phyloP scores from a whole-genome alignment of 2,329 filamentous ascomycete genomes.

The Purpureocillium lavendulum region DNA sequence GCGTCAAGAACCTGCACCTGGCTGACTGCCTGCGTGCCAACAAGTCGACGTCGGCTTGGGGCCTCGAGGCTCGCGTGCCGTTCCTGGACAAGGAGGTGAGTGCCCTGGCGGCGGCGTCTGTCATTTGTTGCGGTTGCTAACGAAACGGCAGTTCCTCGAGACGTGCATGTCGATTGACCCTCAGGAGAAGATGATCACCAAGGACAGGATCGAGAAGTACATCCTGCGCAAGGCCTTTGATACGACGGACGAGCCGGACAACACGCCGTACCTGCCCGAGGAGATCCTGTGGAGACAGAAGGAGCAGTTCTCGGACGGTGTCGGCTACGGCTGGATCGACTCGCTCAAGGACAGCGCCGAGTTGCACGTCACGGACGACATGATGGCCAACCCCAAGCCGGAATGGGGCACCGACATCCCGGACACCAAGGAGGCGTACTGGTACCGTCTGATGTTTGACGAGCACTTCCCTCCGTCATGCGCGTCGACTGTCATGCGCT shows the following conservation, averaged over 20 bases:
- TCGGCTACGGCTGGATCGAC: slow-evolving; percentile 99
- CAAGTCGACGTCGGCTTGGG: slow-evolving; percentile 98
- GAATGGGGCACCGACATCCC: slow-evolving; percentile 93
- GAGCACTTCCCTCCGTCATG: slow-evolving; percentile 94
- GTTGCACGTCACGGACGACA: slow-evolving; percentile 84
- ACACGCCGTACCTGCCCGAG: slow-evolving; percentile 83
- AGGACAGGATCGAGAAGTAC: slow-evolving; percentile 90
- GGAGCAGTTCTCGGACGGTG: slow-evolving; percentile 98
- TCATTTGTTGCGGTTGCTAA: slow-evolving; percentile 1
- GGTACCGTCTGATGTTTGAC: slow-evolving; percentile 98
- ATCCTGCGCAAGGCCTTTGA: slow-evolving; percentile 97
- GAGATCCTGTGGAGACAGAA: slow-evolving; percentile 98
- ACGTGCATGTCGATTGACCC: slow-evolving; percentile 90
- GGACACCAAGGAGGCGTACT: slow-evolving; percentile 97
- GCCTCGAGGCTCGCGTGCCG: slow-evolving; percentile 92
- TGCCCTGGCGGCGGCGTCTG: neutral
- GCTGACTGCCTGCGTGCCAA: slow-evolving; percentile 97
- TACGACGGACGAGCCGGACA: slow-evolving; percentile 74
- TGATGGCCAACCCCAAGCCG: slow-evolving; percentile 96
- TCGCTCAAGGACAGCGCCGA: slow-evolving; percentile 92
- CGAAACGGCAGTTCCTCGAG: slow-evolving; percentile 66
- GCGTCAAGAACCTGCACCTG: slow-evolving; percentile 93
- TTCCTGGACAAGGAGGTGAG: slow-evolving; percentile 86
- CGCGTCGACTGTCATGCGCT: slow-evolving; percentile 88
- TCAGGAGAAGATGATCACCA: slow-evolving; percentile 88